Conservation (phyloP, 1,139 yeast genomes). For the Taphrina pruni region DNA sequence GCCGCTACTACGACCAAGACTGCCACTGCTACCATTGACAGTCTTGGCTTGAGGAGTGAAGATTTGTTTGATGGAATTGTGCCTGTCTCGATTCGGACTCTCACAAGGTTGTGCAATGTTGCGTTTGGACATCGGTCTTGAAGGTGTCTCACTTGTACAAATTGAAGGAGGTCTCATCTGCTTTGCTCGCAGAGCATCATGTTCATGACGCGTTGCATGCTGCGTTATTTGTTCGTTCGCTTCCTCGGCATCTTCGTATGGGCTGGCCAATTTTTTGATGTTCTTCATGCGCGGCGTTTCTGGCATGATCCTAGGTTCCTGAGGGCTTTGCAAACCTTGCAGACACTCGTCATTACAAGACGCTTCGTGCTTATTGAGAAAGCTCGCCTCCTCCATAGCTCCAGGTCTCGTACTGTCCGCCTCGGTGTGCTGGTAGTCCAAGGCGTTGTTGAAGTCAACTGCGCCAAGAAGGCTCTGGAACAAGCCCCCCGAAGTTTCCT, state of each 20-base stretch:
- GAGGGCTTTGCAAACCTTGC: not conserved
- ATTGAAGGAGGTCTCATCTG: not conserved
- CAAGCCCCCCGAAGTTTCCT: conserved; percentile 15
- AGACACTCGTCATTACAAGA: not conserved
- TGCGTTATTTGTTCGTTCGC: not conserved
- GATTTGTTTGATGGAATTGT: conserved; percentile 1
- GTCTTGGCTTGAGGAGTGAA: conserved; percentile 5
- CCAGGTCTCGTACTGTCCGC: not conserved
- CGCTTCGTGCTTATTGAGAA: not conserved
- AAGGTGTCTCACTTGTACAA: conserved; percentile 11
- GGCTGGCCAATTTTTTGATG: conserved; percentile 4
- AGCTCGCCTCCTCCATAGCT: not conserved
- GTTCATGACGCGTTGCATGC: not conserved
- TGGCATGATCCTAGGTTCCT: not conserved
- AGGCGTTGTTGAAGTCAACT: not conserved
- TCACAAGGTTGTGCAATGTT: conserved; percentile 3
- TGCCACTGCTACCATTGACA: not conserved
- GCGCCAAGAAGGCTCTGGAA: conserved; percentile 33
- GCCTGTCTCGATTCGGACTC: conserved; percentile 11
- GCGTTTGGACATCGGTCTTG: conserved; percentile 13
- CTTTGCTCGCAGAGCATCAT: not conserved
- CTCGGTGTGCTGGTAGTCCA: not conserved
- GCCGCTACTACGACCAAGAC: conserved; percentile 2
- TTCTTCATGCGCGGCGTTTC: conserved; percentile 1
- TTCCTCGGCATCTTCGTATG: conserved; percentile 35